These are phyloP conservation scores for Flagelloscypha sp. DNA, from an alignment of 768 basidiomycete species.

Conservation along the genomic window DNA sequence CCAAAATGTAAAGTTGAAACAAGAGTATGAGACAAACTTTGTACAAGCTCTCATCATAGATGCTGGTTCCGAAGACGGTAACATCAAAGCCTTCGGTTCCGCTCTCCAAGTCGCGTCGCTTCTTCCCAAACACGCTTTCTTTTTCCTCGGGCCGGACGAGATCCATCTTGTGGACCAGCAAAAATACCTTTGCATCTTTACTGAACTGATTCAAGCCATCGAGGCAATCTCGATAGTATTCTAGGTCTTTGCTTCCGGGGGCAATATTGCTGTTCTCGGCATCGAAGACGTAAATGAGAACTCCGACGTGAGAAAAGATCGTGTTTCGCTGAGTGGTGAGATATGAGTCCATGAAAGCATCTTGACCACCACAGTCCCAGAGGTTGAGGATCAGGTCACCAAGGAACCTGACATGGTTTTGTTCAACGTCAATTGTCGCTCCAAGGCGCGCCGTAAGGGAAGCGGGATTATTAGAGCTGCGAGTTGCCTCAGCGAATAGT, in stretches of 20 bases:
- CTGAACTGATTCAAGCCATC: conserved; percentile 72
- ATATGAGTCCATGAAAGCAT: conserved; percentile 96
- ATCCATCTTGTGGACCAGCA: conserved; percentile 98
- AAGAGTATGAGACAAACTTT: conserved; percentile 42
- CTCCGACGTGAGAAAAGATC: conserved; percentile 94
- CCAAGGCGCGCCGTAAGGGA: conserved; percentile 86
- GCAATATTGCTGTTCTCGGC: conserved; percentile 77
- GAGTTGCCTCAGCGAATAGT: too few species aligned
- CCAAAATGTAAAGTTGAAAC: conserved; percentile 6
- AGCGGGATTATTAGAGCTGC: conserved; percentile 91
- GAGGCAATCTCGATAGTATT: conserved; percentile 89
- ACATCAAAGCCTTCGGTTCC: conserved; percentile 53
- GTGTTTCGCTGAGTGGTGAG: conserved; percentile 86
- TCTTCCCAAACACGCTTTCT: conserved; percentile 54
- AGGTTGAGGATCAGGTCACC: conserved; percentile 93
- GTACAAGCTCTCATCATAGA: conserved; percentile 96
- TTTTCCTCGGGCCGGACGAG: conserved; percentile 66
- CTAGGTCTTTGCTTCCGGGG: conserved; percentile 73
- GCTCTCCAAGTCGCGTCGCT: conserved; percentile 63
- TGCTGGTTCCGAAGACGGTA: conserved; percentile 86
- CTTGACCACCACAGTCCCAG: conserved; percentile 99
- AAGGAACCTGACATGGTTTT: conserved; percentile 94
- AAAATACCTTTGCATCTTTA: conserved; percentile 77
- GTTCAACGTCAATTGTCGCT: conserved; percentile 96
- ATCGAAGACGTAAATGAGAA: conserved; percentile 98